phyloP scores from a whole-genome alignment of 345 rosid genomes.

The Citrus cavaleriei region DNA sequence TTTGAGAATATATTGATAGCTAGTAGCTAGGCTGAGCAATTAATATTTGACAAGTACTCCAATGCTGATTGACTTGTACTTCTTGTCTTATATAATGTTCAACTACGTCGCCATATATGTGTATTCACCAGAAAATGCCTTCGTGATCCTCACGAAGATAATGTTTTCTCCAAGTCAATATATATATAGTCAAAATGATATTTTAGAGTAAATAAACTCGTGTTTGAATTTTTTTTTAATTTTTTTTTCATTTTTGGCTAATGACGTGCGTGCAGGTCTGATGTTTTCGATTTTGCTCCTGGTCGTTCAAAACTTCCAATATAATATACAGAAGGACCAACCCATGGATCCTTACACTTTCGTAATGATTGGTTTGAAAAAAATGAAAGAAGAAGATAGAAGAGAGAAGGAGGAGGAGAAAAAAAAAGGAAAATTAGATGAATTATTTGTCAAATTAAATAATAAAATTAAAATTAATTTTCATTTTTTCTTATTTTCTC shows the following conservation, averaged over 20 bases:
- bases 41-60: not conserved
- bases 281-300: not conserved
- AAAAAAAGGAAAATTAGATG: too few species aligned
- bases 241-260: not conserved
- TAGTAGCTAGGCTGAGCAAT: not conserved
- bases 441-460: too few species aligned
- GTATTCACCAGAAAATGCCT: constrained; percentile 6
- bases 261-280: constrained; percentile 20
- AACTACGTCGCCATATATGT: not conserved
- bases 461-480: too few species aligned
- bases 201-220: not conserved
- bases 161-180: constrained; percentile 4
- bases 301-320: too few species aligned
- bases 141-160: constrained; percentile 41
- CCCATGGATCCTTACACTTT: too few species aligned
- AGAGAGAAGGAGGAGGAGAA: too few species aligned
- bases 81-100: constrained; percentile 1
- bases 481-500: too few species aligned
- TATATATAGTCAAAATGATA: too few species aligned
- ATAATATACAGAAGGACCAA: too few species aligned
- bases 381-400: too few species aligned
- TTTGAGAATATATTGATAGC: not conserved
- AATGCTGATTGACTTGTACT: not conserved
- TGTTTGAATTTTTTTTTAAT: not conserved
- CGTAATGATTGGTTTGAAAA: too few species aligned